These are phyloP conservation scores for Colletotrichum brevisporum DNA, from an alignment of 2,329 filamentous ascomycete genomes.

Conservation along the genomic window DNA sequence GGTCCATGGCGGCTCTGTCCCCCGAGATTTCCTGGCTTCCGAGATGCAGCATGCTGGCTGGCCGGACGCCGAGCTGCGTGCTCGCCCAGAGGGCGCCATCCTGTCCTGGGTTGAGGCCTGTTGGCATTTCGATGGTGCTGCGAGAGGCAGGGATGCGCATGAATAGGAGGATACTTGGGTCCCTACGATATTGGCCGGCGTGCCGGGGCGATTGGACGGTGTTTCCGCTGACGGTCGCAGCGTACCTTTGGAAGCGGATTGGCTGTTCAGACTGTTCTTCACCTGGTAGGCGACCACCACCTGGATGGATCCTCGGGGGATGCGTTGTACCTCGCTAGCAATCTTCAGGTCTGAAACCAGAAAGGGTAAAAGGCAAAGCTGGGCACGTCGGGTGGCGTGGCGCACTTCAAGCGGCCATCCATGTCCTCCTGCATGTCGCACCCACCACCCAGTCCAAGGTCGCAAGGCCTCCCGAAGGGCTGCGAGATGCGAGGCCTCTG, in stretches of 20 bases:
- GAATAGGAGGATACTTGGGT: constrained; percentile 15
- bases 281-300: background rate
- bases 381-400: constrained; percentile 33
- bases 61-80: constrained; percentile 6
- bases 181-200: constrained; percentile 12
- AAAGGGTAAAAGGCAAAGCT: constrained; percentile 30
- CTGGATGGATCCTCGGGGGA: background rate
- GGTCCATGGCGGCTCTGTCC: constrained; percentile 16
- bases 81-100: constrained; percentile 26
- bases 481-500: constrained; percentile 20
- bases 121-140: constrained; percentile 9
- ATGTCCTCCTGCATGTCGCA: constrained; percentile 35
- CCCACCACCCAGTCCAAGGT: constrained; percentile 26
- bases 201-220: constrained; percentile 17
- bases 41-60: constrained; percentile 30
- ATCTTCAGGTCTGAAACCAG: constrained; percentile 37
- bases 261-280: constrained; percentile 2
- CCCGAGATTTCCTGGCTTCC: constrained; percentile 34
- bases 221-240: constrained; percentile 6
- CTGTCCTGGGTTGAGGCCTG: constrained; percentile 27
- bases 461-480: constrained; percentile 23
- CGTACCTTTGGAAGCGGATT: background rate
- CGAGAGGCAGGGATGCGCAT: constrained; percentile 25
- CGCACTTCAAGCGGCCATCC: constrained; percentile 35
- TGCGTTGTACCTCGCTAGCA: constrained; percentile 25